phyloP scores from a whole-genome alignment of 805 yeast species.

The Saccharomycopsis microspora region DNA sequence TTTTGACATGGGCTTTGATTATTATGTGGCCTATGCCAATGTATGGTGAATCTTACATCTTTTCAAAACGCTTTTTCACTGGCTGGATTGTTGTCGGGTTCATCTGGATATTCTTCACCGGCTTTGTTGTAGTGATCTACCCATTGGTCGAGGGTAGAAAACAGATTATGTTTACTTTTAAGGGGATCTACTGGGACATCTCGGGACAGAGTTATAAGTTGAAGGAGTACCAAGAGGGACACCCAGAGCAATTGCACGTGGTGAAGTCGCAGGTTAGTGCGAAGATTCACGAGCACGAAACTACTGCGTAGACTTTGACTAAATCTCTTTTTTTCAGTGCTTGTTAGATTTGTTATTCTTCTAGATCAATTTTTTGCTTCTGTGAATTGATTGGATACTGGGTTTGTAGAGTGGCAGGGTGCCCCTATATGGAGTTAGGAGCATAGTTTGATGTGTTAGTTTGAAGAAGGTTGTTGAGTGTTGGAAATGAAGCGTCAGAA shows the following conservation, averaged over 20 bases:
- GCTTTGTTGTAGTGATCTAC: conserved; percentile 48
- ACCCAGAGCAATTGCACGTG: conserved; percentile 68
- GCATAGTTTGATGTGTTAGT: too few species aligned
- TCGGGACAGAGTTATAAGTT: conserved; percentile 68
- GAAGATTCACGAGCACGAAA: conserved; percentile 11
- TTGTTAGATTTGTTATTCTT: too few species aligned
- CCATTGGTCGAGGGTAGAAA: conserved; percentile 70
- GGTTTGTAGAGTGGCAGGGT: too few species aligned
- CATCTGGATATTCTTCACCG: conserved; percentile 68
- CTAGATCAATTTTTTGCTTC: too few species aligned
- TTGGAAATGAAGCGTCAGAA: too few species aligned
- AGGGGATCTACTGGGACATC: conserved; percentile 82
- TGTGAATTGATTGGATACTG: too few species aligned
- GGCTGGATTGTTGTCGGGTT: conserved; percentile 83
- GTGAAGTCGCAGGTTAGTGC: conserved; percentile 48
- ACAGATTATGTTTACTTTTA: conserved; percentile 48
- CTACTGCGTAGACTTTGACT: not conserved
- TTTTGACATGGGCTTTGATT: conserved; percentile 51
- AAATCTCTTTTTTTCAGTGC: not conserved
- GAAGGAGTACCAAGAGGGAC: conserved; percentile 59
- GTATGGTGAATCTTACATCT: conserved; percentile 73
- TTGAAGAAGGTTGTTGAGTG: too few species aligned
- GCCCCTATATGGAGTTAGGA: too few species aligned
- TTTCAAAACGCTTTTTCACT: conserved; percentile 66
- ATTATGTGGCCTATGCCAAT: conserved; percentile 92